Evolutionary conservation across 495 filamentous ascomycete genomes (phyloP).

Genomic region (Sporormia fimetaria): DNA sequence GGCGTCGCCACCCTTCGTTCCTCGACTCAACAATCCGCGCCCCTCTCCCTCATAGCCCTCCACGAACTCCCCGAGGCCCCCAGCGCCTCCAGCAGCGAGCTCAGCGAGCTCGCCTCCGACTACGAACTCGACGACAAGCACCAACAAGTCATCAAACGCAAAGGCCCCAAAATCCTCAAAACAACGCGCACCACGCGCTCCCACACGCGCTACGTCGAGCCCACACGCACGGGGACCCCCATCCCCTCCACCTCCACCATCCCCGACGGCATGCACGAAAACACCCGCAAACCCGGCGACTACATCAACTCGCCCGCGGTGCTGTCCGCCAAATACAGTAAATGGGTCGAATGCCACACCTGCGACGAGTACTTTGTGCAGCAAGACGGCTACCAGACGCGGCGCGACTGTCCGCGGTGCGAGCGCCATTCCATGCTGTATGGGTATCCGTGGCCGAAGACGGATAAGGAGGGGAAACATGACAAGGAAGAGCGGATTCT

Average conservation of each 20-base stretch:
- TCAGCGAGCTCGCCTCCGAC: constrained; percentile 16
- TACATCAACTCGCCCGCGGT: constrained; percentile 53
- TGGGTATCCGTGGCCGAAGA: constrained; percentile 92
- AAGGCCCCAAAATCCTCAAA: constrained; percentile 8
- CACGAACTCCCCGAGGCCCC: too few relatives aligned
- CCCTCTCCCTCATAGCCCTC: too few relatives aligned
- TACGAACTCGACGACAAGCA: constrained; percentile 17
- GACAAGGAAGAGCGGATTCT: constrained; percentile 55
- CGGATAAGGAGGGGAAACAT: constrained; percentile 55
- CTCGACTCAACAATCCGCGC: too few relatives aligned
- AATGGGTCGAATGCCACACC: constrained; percentile 77
- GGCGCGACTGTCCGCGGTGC: constrained; percentile 76
- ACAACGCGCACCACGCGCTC: constrained; percentile 18
- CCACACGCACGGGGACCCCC: constrained; percentile 25
- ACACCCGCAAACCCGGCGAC: constrained; percentile 31
- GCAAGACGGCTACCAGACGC: constrained; percentile 71
- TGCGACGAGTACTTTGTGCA: constrained; percentile 78
- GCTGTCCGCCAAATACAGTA: constrained; percentile 58
- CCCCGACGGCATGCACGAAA: constrained; percentile 24
- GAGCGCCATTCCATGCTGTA: constrained; percentile 94
- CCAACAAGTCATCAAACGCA: constrained; percentile 13
- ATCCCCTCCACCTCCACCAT: constrained; percentile 36
- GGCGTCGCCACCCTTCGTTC: constrained; percentile 2
- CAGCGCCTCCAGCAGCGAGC: too few relatives aligned
- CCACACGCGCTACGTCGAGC: constrained; percentile 2